phyloP scores from a whole-genome alignment of 2,329 filamentous ascomycete genomes.

The Botryotinia globosa region DNA sequence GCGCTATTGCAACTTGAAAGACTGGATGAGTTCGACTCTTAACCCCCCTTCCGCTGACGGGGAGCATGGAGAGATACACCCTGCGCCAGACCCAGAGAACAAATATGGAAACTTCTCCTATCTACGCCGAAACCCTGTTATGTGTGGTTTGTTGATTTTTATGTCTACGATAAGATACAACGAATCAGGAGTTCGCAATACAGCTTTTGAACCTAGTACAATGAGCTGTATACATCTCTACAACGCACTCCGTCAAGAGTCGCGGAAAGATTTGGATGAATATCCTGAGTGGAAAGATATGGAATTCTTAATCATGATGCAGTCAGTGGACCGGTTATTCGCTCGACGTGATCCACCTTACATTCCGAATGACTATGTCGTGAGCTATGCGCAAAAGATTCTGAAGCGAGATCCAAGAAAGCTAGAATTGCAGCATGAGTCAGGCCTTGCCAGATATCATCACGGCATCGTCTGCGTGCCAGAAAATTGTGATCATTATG shows the following conservation, averaged over 20 bases:
- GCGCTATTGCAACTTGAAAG: background rate
- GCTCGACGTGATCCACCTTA: background rate
- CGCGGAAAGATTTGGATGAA: slow-evolving; percentile 4
- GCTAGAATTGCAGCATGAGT: background rate
- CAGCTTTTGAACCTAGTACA: background rate
- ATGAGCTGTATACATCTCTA: slow-evolving; percentile 24
- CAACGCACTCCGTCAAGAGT: slow-evolving; percentile 24
- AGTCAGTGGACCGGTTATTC: slow-evolving; percentile 7
- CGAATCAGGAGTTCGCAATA: background rate
- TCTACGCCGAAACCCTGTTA: slow-evolving; percentile 23
- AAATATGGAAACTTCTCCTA: slow-evolving; percentile 4
- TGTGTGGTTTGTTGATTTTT: slow-evolving; percentile 26
- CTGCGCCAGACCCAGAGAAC: background rate
- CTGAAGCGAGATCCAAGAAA: background rate
- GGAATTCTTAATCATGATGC: slow-evolving; percentile 26
- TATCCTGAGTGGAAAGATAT: slow-evolving; percentile 25
- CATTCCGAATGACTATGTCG: background rate
- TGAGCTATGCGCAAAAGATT: background rate
- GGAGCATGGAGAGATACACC: background rate
- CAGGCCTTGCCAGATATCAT: slow-evolving; percentile 14
- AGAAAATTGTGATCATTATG: background rate
- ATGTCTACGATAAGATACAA: slow-evolving; percentile 24
- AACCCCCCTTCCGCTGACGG: background rate
- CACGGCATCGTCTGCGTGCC: background rate
- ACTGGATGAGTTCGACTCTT: background rate